Evolutionary conservation across 2,329 filamentous ascomycete species (phyloP).

Genomic region (Cadophora luteo-olivacea): DNA sequence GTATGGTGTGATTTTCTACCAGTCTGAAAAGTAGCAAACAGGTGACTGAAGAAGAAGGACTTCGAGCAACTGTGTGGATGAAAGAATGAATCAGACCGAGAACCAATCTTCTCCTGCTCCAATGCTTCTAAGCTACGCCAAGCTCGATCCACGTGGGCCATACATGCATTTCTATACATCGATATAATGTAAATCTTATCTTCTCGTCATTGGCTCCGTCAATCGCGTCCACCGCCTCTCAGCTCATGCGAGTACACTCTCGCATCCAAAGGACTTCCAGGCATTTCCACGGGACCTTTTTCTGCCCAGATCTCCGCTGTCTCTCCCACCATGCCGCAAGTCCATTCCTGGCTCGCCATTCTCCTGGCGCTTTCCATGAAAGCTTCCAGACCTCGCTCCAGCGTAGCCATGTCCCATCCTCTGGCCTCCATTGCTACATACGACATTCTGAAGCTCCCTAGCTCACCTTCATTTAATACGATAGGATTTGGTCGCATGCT

Average conservation of each 20-base stretch:
- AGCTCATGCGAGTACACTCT: slow-evolving; percentile 3
- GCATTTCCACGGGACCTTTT: background rate
- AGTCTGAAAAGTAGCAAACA: no score
- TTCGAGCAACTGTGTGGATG: no score
- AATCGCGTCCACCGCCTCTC: background rate
- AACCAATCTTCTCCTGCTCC: no score
- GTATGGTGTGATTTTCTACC: no score
- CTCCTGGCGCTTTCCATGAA: background rate
- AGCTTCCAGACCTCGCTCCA: background rate
- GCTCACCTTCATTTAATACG: background rate
- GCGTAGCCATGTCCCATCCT: slow-evolving; percentile 1
- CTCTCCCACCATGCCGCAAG: background rate
- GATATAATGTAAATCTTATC: no score
- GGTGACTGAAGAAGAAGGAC: no score
- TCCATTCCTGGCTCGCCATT: background rate
- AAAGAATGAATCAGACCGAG: no score
- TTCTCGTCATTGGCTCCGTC: background rate
- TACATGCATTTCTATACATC: no score
- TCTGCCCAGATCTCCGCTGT: background rate
- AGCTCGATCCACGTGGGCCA: no score
- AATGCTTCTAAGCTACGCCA: no score
- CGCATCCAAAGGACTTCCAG: background rate
- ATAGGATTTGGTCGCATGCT: background rate
- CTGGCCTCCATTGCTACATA: slow-evolving; percentile 5
- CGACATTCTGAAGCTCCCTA: slow-evolving; percentile 5